These are phyloP conservation scores for Phlegmacium glaucopus DNA, from an alignment of 768 basidiomycete genomes.

Conservation along the genomic window DNA sequence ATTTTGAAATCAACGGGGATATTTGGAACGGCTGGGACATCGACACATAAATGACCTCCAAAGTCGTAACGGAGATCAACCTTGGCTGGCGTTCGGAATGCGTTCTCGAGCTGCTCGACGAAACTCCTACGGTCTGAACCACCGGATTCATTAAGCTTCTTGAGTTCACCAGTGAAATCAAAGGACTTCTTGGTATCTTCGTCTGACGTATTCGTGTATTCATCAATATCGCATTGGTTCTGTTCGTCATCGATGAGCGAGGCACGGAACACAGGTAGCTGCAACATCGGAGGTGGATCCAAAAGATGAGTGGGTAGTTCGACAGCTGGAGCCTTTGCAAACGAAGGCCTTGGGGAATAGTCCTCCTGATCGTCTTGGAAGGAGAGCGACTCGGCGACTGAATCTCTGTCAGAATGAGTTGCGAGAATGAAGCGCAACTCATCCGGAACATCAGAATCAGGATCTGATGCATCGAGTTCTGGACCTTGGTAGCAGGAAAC, in stretches of 20 bases:
- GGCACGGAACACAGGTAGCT: constrained; percentile 23
- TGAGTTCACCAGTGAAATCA: constrained; percentile 79
- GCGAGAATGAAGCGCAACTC: constrained; percentile 66
- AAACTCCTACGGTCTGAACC: constrained; percentile 70
- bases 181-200: constrained; percentile 78
- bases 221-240: constrained; percentile 30
- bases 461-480: constrained; percentile 54
- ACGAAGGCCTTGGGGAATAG: background rate
- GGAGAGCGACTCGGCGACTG: constrained; percentile 34
- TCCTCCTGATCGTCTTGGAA: constrained; percentile 11
- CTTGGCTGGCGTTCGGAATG: constrained; percentile 75
- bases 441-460: constrained; percentile 78
- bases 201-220: constrained; percentile 40
- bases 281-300: background rate
- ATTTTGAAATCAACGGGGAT: constrained; percentile 31
- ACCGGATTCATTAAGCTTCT: constrained; percentile 66
- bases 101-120: constrained; percentile 77
- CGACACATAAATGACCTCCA: constrained; percentile 30
- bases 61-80: constrained; percentile 55
- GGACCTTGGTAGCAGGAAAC: constrained; percentile 41
- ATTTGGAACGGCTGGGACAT: constrained; percentile 51
- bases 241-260: constrained; percentile 27
- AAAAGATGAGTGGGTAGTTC: background rate
- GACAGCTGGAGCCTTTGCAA: too few relatives aligned
- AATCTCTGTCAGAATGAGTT: constrained; percentile 31